Evolutionary conservation across 2,329 filamentous ascomycete species (phyloP).

Genomic region (Verticillium tricorpus): DNA sequence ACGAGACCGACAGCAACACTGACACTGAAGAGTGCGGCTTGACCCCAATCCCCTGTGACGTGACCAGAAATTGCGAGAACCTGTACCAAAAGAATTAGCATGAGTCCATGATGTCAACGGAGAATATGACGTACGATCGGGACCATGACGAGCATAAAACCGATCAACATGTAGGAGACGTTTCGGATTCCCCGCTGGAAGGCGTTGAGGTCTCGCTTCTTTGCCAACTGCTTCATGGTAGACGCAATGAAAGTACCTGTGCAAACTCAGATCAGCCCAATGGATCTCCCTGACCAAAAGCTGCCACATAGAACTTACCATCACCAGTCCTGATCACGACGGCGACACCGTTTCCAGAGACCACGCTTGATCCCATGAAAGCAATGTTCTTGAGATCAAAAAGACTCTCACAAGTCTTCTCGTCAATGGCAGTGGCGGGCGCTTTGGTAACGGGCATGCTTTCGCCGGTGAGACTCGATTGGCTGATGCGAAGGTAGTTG

Average conservation of each 20-base stretch:
- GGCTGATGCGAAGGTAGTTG: constrained; percentile 20
- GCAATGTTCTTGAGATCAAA: constrained; percentile 21
- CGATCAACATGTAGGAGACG: constrained; percentile 23
- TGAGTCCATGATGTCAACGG: background rate
- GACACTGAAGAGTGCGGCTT: constrained; percentile 21
- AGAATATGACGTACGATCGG: constrained; percentile 17
- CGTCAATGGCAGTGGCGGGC: constrained; percentile 6
- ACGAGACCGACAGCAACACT: constrained; percentile 24
- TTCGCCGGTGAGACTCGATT: constrained; percentile 25
- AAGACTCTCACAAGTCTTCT: constrained; percentile 13
- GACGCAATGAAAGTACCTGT: constrained; percentile 15
- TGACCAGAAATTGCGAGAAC: constrained; percentile 19
- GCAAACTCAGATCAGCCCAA: constrained; percentile 11
- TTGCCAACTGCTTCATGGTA: constrained; percentile 20
- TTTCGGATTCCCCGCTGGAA: constrained; percentile 23
- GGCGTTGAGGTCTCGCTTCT: constrained; percentile 18
- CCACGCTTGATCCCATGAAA: constrained; percentile 22
- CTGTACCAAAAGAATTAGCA: constrained; percentile 2
- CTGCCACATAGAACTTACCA: background rate
- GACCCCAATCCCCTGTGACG: constrained; percentile 19
- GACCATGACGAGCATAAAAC: constrained; percentile 24
- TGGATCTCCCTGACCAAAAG: background rate
- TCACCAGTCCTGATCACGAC: constrained; percentile 19
- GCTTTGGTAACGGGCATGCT: constrained; percentile 19
- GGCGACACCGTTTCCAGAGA: constrained; percentile 20